Percentiles rank a stretch among this genome's conserved stretches.
These are phyloP conservation scores for Ramaria sp. DNA, from an alignment of 768 basidiomycete species.

Conservation along the genomic window DNA sequence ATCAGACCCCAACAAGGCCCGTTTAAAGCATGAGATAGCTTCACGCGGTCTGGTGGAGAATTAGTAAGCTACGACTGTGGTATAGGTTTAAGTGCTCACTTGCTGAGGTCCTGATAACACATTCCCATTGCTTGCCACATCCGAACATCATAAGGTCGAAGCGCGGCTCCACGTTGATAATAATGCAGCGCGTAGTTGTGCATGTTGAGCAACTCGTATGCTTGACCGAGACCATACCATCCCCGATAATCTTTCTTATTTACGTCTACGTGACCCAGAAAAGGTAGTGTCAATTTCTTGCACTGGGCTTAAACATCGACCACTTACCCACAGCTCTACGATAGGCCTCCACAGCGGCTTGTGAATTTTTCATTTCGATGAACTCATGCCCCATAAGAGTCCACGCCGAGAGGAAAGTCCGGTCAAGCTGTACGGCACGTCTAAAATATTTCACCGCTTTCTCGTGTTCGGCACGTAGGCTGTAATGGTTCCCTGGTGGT, in stretches of 20 bases:
- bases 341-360: constrained; percentile 97
- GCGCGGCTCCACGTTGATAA: constrained; percentile 89
- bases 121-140: constrained; percentile 93
- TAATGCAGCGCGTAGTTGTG: constrained; percentile 93
- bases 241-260: constrained; percentile 95
- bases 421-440: constrained; percentile 88
- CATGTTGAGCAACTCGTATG: constrained; percentile 95
- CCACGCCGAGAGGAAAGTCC: constrained; percentile 94
- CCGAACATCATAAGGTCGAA: constrained; percentile 90
- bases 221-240: constrained; percentile 98
- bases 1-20: constrained; percentile 76
- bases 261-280: constrained; percentile 47
- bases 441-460: constrained; percentile 94
- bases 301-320: neutral
- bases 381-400: constrained; percentile 99
- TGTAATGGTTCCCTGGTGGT: constrained; percentile 87
- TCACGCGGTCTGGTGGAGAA: constrained; percentile 54
- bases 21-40: constrained; percentile 85
- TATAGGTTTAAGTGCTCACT: constrained; percentile 24
- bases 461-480: constrained; percentile 85
- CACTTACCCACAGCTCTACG: constrained; percentile 82
- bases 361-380: constrained; percentile 98
- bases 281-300: neutral
- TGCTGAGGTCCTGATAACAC: constrained; percentile 87
- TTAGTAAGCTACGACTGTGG: neutral